phyloP scores from a whole-genome alignment of 148 eudicot genomes.

The Oxyria digyna region DNA sequence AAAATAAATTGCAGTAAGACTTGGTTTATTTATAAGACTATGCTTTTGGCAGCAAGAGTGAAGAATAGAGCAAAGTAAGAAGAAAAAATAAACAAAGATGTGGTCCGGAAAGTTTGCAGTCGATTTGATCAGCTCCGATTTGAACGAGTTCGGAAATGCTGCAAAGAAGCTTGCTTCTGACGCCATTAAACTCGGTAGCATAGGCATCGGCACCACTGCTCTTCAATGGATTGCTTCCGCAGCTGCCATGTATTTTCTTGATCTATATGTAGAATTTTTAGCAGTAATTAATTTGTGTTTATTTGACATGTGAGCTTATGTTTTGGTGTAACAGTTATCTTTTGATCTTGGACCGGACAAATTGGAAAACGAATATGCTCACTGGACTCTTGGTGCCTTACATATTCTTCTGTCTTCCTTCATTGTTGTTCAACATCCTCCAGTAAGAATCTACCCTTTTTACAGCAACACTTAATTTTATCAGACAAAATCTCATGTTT shows the following conservation, averaged over 20 bases:
- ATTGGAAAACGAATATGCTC: slow-evolving; percentile 90
- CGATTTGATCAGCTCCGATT: slow-evolving; percentile 27
- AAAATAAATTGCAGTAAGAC: too few species aligned
- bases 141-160: slow-evolving; percentile 29
- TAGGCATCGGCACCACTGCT: slow-evolving; percentile 38
- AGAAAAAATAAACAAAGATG: not conserved
- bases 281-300: too few species aligned
- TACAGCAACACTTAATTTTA: not conserved
- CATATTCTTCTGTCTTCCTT: slow-evolving; percentile 78
- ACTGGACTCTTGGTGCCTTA: slow-evolving; percentile 86
- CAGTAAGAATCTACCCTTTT: too few species aligned
- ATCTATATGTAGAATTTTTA: too few species aligned
- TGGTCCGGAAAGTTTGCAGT: not conserved
- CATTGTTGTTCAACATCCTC: slow-evolving; percentile 38
- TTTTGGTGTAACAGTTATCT: slow-evolving; percentile 42
- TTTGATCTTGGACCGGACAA: slow-evolving; percentile 77
- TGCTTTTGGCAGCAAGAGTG: not conserved
- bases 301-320: not conserved
- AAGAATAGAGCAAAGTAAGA: not conserved
- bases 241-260: slow-evolving; percentile 49
- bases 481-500: not conserved
- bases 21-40: not conserved
- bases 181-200: slow-evolving; percentile 33
- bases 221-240: slow-evolving; percentile 55
- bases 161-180: slow-evolving; percentile 42